Evolutionary conservation across 257 asterid species (phyloP), one percentile per base, ranked within the genome.

Genomic region (Ajuga chamaepitys): DNA sequence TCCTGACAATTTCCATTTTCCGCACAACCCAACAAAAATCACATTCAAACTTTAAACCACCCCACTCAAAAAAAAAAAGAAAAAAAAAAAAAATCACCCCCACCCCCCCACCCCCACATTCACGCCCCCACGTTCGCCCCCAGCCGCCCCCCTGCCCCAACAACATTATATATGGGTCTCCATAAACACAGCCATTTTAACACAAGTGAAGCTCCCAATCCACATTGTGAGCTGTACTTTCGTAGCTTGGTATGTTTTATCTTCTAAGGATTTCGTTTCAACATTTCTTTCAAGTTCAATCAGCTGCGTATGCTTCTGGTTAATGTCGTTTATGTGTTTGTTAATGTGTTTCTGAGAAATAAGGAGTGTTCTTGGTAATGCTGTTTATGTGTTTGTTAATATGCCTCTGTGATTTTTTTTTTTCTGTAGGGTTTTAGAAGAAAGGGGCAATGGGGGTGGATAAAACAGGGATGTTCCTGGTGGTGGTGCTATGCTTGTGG

Each of bases 401-500:
- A 45, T 14, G 59, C 52, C 41, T 26, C 0, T 45, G 11, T 47
- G 16, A 4, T 35, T 35, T 32, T 14, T 20, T 44, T 24, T 17
- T 50, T 9, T 57, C 7, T 38, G 25, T 17, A 14, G 37, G 62
- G 41, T 4, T 48, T 12, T 53, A 62, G 75, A 34, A 63, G 58
- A 41, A 45, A 45, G 75, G 68, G 66, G 59, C 64, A 37, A 67
- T 74, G 80, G 74, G 58, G 70, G 61, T 66, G 78, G 68, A 22
- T 32, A 57, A 18, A 45, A 70, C 46, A 66, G 66, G 74, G 77
- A 67, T 63, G 67, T 70, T 73, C 20, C 50, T 87, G 48, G 67
- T 66, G 62, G 25, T 80, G 30, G 46, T 78, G 4, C 60, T 75
- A 0, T 83, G 84, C 47, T 67, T 83, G n/a, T 73, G 46, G 45